These are phyloP conservation scores for Podaxis sp. DNA, from an alignment of 768 basidiomycete species.

Conservation along the genomic window DNA sequence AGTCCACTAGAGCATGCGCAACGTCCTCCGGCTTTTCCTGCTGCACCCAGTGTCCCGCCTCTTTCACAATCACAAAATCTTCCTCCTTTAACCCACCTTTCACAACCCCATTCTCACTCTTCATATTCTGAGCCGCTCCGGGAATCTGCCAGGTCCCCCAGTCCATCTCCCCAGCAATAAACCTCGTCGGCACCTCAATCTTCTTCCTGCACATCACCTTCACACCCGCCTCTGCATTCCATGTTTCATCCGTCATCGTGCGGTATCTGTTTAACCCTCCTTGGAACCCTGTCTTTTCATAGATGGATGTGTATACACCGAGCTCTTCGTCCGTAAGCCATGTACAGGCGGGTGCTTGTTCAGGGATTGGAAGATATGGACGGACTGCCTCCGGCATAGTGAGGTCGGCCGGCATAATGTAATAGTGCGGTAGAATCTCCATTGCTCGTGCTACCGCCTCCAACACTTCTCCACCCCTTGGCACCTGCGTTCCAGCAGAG, in stretches of 20 bases:
- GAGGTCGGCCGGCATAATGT: conserved; percentile 51
- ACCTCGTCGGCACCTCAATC: conserved; percentile 52
- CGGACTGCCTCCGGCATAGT: conserved; percentile 49
- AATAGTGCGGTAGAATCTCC: conserved; percentile 47
- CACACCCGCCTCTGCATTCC: conserved; percentile 35
- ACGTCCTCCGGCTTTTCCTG: conserved; percentile 48
- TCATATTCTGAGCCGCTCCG: conserved; percentile 44
- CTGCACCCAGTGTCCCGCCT: conserved; percentile 64
- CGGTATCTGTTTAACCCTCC: conserved; percentile 61
- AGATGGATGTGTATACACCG: conserved; percentile 44
- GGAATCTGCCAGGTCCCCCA: conserved; percentile 60
- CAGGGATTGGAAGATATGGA: conserved; percentile 27
- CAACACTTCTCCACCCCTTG: background rate
- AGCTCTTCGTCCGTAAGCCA: conserved; percentile 53
- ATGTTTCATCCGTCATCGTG: conserved; percentile 28
- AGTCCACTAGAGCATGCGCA: conserved; percentile 33
- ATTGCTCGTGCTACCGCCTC: background rate
- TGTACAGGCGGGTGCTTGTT: conserved; percentile 20
- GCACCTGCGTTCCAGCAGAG: background rate
- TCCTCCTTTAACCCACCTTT: conserved; percentile 21
- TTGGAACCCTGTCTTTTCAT: conserved; percentile 52
- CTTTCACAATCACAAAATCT: conserved; percentile 46
- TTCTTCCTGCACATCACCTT: conserved; percentile 35
- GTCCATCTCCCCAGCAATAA: conserved; percentile 49
- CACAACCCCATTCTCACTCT: conserved; percentile 24